Conservation (phyloP, 768 basidiomycete species). For the Stropharia rugosoannulata region DNA sequence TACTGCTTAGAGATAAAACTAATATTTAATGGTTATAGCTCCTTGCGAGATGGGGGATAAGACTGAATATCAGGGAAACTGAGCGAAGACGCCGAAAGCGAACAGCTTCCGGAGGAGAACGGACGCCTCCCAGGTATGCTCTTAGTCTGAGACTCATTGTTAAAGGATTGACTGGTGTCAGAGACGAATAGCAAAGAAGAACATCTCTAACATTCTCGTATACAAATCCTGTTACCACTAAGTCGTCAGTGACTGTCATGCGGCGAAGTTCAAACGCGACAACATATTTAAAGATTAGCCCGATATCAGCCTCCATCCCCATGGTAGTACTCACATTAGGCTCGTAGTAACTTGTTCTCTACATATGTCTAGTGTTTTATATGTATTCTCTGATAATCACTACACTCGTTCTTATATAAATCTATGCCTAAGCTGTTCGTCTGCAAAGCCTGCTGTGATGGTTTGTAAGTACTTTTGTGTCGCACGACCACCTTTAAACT, state of each 20-base stretch:
- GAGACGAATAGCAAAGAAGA: background rate
- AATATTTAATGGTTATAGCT: slow-evolving; percentile 9
- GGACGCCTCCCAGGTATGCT: slow-evolving; percentile 13
- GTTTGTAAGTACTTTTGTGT: too few relatives aligned
- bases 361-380: too few relatives aligned
- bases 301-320: background rate
- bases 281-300: background rate
- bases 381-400: too few relatives aligned
- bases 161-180: background rate
- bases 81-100: slow-evolving; percentile 23
- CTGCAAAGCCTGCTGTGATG: too few relatives aligned
- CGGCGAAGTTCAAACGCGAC: background rate
- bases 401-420: too few relatives aligned
- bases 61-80: slow-evolving; percentile 26
- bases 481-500: too few relatives aligned
- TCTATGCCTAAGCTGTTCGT: too few relatives aligned
- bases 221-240: background rate
- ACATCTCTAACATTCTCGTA: background rate
- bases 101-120: slow-evolving; percentile 1
- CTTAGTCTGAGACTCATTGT: background rate
- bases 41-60: slow-evolving; percentile 26
- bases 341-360: too few relatives aligned
- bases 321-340: background rate
- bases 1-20: background rate
- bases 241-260: background rate